Percentiles rank a stretch among this genome's conserved stretches.
These are phyloP conservation scores for Xylaria sp. DNA, from an alignment of 2,329 filamentous ascomycete genomes.

Conservation along the genomic window DNA sequence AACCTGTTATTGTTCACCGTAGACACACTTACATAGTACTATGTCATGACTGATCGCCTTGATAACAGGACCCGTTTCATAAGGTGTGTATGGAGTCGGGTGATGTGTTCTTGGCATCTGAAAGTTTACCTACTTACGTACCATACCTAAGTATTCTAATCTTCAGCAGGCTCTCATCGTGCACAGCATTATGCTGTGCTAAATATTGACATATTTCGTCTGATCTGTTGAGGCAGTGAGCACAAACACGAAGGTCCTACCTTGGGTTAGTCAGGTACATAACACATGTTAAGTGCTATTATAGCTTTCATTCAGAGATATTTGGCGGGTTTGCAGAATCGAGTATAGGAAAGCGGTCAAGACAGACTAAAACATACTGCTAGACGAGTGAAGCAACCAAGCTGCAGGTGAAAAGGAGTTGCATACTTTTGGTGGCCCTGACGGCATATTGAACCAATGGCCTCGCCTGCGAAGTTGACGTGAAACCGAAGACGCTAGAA, in stretches of 20 bases:
- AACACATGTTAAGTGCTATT: no score
- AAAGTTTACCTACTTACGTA: background rate
- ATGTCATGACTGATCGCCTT: constrained; percentile 24
- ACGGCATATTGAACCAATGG: constrained; percentile 48
- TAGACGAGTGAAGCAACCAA: constrained; percentile 27
- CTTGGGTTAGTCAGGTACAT: constrained; percentile 3
- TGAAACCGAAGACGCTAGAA: constrained; percentile 57
- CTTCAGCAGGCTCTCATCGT: background rate
- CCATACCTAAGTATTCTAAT: constrained; percentile 5
- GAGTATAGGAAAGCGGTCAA: constrained; percentile 39
- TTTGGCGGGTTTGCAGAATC: constrained; percentile 30
- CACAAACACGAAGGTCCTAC: constrained; percentile 22
- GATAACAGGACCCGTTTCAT: constrained; percentile 29
- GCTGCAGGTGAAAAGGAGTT: constrained; percentile 55
- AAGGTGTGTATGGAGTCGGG: constrained; percentile 24
- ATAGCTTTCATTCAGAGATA: constrained; percentile 4
- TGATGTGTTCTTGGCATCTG: background rate
- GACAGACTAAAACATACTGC: constrained; percentile 11
- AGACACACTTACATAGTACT: background rate
- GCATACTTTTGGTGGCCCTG: constrained; percentile 44
- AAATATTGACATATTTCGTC: background rate
- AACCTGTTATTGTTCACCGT: background rate
- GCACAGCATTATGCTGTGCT: constrained; percentile 7
- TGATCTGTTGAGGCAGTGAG: constrained; percentile 1
- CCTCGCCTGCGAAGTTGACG: constrained; percentile 37